Evolutionary conservation across 805 yeast genomes (phyloP), one percentile per base, ranked within the genome.

Genomic region (Candida qinlingensis): DNA sequence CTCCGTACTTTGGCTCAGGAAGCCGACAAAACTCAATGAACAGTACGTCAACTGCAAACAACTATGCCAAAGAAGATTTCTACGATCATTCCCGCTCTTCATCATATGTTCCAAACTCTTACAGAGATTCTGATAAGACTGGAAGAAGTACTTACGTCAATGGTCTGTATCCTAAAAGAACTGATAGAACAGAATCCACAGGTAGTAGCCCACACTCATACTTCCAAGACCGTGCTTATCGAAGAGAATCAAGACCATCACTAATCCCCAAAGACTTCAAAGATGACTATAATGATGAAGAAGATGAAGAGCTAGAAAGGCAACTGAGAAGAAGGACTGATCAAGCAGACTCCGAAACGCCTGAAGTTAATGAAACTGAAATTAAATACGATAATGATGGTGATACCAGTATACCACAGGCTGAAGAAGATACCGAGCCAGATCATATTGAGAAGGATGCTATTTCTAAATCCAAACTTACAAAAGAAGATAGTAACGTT

Each of bases 231-330:
- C 19, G 19, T 19, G 3, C 44, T n/a, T 41, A 41, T 13, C 44
- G 46, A 40, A 36, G 39, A 43, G 30, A 42, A 13, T 13, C 45
- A n/a, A 42, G 53, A 25, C 60, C 63, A 11, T 58, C 62, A 4
- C 45, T 61, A 12, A 60, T 61, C 56, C 63, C 65, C 48, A 52
- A 52, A 37, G 54, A 59, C 39, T 61, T 56, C 46, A 58, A 54
- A 39, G 55, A 56, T 47, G 54, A 55, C 9, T 50, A 54, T 11
- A 47, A 52, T 25, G 58, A 60, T 26, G 62, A 61, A 1, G 59
- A 56, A 10, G 61, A 59, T 28, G 57, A 50, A 9, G 52, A 52
- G 2, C 31, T 54, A n/a, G 55, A 49, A 26, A 39, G 25, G 31
- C 43, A 45, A 11, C 35, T 47, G 13, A 39, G 45, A 19, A 39